Conservation (phyloP, 2,329 filamentous ascomycete species). For the Botryotinia narcissicola region DNA sequence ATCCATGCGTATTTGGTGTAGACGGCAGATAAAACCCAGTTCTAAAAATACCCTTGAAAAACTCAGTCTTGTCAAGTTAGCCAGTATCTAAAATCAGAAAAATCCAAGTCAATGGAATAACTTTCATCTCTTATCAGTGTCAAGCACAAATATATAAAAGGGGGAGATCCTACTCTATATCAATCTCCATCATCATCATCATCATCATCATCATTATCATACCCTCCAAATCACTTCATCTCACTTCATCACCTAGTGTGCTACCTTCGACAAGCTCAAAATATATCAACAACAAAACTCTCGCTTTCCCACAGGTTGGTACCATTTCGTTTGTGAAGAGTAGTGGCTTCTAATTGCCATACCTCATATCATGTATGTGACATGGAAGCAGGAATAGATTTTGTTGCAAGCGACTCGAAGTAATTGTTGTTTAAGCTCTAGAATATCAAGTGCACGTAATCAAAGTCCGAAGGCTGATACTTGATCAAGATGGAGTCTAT, state of each 20-base stretch:
- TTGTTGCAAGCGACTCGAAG: background rate
- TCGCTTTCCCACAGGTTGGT: background rate
- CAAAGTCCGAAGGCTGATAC: background rate
- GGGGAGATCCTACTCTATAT: background rate
- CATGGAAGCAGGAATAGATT: background rate
- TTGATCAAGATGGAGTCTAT: background rate
- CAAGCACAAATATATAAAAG: background rate
- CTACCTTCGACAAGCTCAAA: background rate
- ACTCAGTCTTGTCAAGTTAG: background rate
- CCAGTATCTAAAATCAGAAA: background rate
- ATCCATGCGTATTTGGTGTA: background rate
- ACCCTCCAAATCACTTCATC: background rate
- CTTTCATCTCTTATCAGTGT: background rate
- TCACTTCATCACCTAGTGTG: too few species aligned
- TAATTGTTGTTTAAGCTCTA: background rate
- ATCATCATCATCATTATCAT: background rate
- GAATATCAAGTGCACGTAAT: background rate
- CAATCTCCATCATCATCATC: background rate
- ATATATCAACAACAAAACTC: background rate
- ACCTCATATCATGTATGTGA: background rate
- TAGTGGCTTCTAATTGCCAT: background rate
- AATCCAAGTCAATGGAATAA: background rate
- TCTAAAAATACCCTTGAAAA: background rate
- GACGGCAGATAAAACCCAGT: background rate
- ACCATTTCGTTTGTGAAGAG: background rate